Percentiles rank a stretch among this genome's conserved stretches.
Evolutionary conservation across 164 flowering plant species (phyloP).

Genomic region (Euptelea pleiosperma): DNA sequence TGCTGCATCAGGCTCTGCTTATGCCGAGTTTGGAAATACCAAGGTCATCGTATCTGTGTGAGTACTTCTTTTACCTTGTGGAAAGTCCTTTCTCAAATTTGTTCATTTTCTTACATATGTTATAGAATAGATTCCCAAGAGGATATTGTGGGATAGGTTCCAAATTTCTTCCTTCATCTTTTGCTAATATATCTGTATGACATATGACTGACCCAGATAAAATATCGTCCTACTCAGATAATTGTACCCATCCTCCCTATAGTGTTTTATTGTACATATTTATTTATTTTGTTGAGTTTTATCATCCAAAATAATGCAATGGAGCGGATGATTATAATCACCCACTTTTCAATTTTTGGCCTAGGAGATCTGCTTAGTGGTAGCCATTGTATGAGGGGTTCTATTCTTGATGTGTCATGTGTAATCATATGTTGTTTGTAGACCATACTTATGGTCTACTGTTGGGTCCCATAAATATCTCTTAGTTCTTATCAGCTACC

Average conservation of each 20-base stretch:
- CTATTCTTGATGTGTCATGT: neutral
- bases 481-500: too few relatives aligned
- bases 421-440: neutral
- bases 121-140: neutral
- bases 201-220: too few relatives aligned
- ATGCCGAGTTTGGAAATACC: constrained; percentile 89
- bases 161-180: neutral
- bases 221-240: too few relatives aligned
- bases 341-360: neutral
- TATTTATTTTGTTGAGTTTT: too few relatives aligned
- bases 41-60: constrained; percentile 97
- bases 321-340: neutral
- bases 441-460: neutral
- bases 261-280: too few relatives aligned
- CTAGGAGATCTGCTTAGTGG: neutral
- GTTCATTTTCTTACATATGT: neutral
- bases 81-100: neutral
- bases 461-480: neutral
- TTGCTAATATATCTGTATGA: neutral
- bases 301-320: neutral
- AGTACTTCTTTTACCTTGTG: constrained; percentile 29
- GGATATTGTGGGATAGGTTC: neutral
- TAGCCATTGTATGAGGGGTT: neutral
- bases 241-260: too few relatives aligned
- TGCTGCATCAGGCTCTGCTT: constrained; percentile 95